Evolutionary conservation across 2,329 filamentous ascomycete species (phyloP).

Genomic region (Scorias spongiosa): DNA sequence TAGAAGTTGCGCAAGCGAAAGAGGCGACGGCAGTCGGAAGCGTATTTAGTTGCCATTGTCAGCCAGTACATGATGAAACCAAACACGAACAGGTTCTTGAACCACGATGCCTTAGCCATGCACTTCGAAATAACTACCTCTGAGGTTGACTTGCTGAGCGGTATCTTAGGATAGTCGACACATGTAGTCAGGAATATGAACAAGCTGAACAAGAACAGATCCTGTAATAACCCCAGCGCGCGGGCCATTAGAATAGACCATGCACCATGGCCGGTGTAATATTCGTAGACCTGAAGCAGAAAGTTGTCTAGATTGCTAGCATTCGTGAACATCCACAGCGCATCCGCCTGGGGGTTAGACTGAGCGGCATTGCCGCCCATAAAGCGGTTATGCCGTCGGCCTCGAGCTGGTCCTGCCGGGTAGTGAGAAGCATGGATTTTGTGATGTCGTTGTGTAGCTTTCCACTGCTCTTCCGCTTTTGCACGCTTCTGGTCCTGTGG

Average conservation of each 20-base stretch:
- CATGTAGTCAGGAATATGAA: constrained; percentile 75
- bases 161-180: constrained; percentile 62
- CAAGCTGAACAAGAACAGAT: constrained; percentile 67
- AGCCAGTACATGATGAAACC: constrained; percentile 75
- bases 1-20: constrained; percentile 59
- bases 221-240: constrained; percentile 59
- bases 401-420: constrained; percentile 4
- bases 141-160: constrained; percentile 45
- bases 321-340: constrained; percentile 87
- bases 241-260: constrained; percentile 69
- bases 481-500: constrained; percentile 4
- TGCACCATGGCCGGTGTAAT: constrained; percentile 69
- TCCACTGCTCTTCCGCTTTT: constrained; percentile 33
- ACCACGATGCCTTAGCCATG: constrained; percentile 54
- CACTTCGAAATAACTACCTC: constrained; percentile 59
- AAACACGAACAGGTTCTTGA: constrained; percentile 70
- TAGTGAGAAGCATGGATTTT: constrained; percentile 21
- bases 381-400: constrained; percentile 1
- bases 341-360: constrained; percentile 54
- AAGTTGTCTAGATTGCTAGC: constrained; percentile 81
- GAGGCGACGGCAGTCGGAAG: constrained; percentile 61
- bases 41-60: constrained; percentile 42
- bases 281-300: constrained; percentile 71
- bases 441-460: constrained; percentile 31
- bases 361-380: constrained; percentile 22